Evolutionary conservation across 1,284 basidiomycete species (phyloP), one percentile per base, ranked within the genome.

Genomic region (Rhodotorula mucilaginosa): DNA sequence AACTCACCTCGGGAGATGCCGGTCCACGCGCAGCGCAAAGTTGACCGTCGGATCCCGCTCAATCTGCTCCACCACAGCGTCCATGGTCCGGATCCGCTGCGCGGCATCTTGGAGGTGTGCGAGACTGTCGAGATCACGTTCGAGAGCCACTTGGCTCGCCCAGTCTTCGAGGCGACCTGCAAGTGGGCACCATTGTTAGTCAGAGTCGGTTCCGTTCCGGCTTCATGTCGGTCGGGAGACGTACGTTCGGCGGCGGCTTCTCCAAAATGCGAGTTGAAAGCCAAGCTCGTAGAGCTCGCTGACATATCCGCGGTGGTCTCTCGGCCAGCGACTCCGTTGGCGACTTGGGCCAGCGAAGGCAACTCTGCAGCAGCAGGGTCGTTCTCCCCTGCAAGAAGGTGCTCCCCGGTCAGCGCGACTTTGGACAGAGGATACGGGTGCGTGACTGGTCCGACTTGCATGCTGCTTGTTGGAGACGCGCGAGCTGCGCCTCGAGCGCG

Each of bases 61-160:
- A 23, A 74, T 44, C 5, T 47, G 44, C 18, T 67, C 69, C 52
- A 74, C 76, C 23, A 77, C 54, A 5, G 34, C 44, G 54, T 77
- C 76, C 72, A 77, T 76, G 7, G 61, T 58, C 7, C 66, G 70
- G 6, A 75, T 58, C 18, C 69, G 56, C 52, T 70, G 65, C 57
- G 16, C 13, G 12, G 58, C 29, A 15, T 26, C 58, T 18, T 12
- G 44, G 16, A 47, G 29, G 10, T 13, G 58, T 16, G 44, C 44
- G 13, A 64, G 54, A 12, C 52, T 15, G 29, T 29, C 29, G 8
- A 64, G 44, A 1, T 56, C 54, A 26, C 26, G 26, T 15, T 12
- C n/a, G 54, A 56, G n/a, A 15, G 29, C 26, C 54, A 26, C 15
- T 8, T 26, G n/a, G 8, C 13, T 16, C 5, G 54, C 26, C 54